phyloP scores from a whole-genome alignment of 768 basidiomycete genomes.

The Suillus clintonianus region DNA sequence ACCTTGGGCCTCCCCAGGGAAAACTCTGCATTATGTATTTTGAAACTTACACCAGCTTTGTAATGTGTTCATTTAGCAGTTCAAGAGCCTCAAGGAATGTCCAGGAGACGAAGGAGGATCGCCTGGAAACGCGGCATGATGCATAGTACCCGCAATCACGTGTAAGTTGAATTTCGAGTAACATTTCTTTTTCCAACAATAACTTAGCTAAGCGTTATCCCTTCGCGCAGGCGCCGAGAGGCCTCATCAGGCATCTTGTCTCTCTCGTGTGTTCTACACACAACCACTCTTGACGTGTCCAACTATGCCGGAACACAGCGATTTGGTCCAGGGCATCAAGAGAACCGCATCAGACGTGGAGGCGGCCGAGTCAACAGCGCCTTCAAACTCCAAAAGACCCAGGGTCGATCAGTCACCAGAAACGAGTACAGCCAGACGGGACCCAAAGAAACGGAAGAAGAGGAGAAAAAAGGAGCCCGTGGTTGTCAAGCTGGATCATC shows the following conservation, averaged over 20 bases:
- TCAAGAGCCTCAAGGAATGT: too few relatives aligned
- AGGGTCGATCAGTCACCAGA: constrained; percentile 20
- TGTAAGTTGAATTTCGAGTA: not conserved
- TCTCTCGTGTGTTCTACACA: not conserved
- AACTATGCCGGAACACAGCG: constrained; percentile 17
- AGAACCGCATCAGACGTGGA: constrained; percentile 25
- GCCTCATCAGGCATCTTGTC: not conserved
- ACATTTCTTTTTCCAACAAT: not conserved
- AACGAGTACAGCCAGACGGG: constrained; percentile 16
- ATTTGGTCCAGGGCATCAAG: constrained; percentile 10
- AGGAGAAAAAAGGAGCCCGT: constrained; percentile 30
- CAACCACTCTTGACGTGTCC: constrained; percentile 18
- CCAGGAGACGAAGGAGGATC: too few relatives aligned
- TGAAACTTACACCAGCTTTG: too few relatives aligned
- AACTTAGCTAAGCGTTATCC: not conserved
- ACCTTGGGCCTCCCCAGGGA: too few relatives aligned
- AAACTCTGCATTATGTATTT: too few relatives aligned
- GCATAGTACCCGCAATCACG: not conserved
- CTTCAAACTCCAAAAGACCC: constrained; percentile 23
- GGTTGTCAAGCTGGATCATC: constrained; percentile 21
- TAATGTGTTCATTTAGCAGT: too few relatives aligned
- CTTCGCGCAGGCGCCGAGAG: not conserved
- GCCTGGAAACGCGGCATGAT: too few relatives aligned
- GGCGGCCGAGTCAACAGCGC: constrained; percentile 4
- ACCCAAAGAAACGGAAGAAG: constrained; percentile 28